Base-by-base conservation (phyloP, 1,284 basidiomycete species). In the Leccinum pseudoinsigne region DNA sequence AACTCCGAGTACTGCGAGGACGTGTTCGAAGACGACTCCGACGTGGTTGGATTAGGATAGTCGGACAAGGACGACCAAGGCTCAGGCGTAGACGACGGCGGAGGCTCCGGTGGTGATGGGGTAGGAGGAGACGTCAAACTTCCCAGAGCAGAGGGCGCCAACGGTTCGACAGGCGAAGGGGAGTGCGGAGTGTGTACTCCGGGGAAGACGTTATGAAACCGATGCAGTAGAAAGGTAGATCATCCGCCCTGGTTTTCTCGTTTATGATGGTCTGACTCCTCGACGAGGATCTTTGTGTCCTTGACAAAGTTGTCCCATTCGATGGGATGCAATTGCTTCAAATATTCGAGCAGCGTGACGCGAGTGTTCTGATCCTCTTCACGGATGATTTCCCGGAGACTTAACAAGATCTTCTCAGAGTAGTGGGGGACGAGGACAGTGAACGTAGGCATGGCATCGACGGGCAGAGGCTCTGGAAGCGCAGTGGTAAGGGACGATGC, bases 301-400 rank as follows among this genome's bases (percentile, higher is more conserved):
- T 98, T 96, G 71, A 99, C 97, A 74, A 99, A 99, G 79, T 99
- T 99, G 81, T 98, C 97, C 97, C 97, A 99, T 77, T 99, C 97
- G 66, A 98, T 85, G n/a, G 97, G 96, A 77, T 99, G 97, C 50
- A 99, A 84, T 78, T 99, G 97, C 80, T 99, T 99, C 75, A 99
- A 84, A 77, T 99, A 98, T 78, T 97, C 95, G 66, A 98, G 84
- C 23, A 97, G 81, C 3, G 95, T 98, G 63, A 98, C 95, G 18
- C 95, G 93, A 3, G 96, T 96, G 76, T 88, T 96, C 77, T 96
- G 94, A 74, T 98, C 95, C 74, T 97, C 95, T 77, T 98, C 96
- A 67, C 95, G 87, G 69, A 98, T 98, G 70, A 98, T 98, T 78
- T 98, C 95, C 62, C 95, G 87, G 53, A 98, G 83, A 72, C 94